phyloP scores from a whole-genome alignment of 495 filamentous ascomycete species.

The Tuber microsphaerosporum region DNA sequence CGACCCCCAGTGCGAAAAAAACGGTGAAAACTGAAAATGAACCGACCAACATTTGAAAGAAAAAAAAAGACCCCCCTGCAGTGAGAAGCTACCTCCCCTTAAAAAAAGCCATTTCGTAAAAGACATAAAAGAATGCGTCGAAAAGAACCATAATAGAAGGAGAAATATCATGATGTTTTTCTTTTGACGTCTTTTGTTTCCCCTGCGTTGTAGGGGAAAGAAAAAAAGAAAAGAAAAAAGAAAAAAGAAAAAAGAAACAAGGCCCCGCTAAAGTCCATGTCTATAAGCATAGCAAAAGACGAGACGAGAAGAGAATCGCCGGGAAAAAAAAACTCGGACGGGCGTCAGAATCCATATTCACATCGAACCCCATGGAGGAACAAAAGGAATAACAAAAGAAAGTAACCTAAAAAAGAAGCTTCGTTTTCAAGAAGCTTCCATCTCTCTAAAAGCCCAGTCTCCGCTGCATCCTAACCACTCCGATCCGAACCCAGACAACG shows the following conservation, averaged over 20 bases:
- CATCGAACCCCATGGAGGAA: neutral
- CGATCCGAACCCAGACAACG: conserved; percentile 41
- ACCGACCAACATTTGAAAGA: neutral
- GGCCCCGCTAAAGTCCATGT: conserved; percentile 1
- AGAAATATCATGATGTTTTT: neutral
- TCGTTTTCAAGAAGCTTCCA: neutral
- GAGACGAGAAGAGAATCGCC: neutral
- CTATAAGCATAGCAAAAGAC: conserved; percentile 5
- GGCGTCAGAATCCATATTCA: conserved; percentile 1
- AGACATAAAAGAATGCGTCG: neutral
- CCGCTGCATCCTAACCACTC: conserved; percentile 39
- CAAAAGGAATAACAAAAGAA: neutral
- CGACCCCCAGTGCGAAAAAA: neutral
- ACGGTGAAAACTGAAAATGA: neutral
- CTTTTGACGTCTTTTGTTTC: neutral
- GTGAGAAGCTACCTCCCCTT: neutral
- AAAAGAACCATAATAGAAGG: neutral
- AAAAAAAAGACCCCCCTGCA: neutral
- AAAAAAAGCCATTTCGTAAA: conserved; percentile 3
- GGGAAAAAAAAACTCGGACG: neutral
- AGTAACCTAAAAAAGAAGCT: neutral
- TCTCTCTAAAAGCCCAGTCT: conserved; percentile 36
- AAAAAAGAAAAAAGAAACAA: too few relatives aligned
- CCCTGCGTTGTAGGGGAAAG: neutral
- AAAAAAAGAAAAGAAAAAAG: neutral